These are phyloP conservation scores for Microglena sp. DNA, from an alignment of 139 green algal genomes.

Conservation along the genomic window DNA sequence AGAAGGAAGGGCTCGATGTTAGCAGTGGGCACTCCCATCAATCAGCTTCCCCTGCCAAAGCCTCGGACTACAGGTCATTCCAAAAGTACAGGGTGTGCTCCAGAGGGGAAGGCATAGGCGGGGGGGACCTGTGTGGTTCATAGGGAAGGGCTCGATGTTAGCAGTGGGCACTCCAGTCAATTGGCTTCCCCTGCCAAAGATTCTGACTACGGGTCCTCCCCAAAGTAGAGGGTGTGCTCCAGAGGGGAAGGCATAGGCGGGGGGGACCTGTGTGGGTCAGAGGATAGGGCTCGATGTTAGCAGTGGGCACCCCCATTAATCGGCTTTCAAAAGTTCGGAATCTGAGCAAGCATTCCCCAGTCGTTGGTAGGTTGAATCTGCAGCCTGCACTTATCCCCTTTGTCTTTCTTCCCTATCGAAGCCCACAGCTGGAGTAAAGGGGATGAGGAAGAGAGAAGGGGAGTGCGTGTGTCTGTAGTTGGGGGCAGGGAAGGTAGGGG, in stretches of 20 bases:
- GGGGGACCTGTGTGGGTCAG: slow-evolving; percentile 32
- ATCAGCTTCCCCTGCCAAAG: slow-evolving; percentile 77
- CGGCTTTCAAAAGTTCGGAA: too few relatives aligned
- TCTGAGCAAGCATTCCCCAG: too few relatives aligned
- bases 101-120: too few relatives aligned
- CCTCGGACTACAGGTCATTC: slow-evolving; percentile 48
- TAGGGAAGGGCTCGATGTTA: slow-evolving; percentile 58
- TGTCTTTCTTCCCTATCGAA: too few relatives aligned
- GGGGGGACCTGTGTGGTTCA: slow-evolving; percentile 40
- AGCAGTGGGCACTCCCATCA: slow-evolving; percentile 85
- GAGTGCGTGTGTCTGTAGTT: too few relatives aligned
- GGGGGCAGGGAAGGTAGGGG: too few relatives aligned
- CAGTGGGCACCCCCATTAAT: too few relatives aligned
- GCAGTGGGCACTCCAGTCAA: slow-evolving; percentile 85
- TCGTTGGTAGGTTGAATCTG: too few relatives aligned
- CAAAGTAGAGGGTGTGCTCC: slow-evolving; percentile 29
- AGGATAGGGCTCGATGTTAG: too few relatives aligned
- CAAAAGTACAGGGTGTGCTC: slow-evolving; percentile 27
- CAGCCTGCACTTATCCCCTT: too few relatives aligned
- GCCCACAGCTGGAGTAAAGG: too few relatives aligned
- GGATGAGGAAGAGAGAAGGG: too few relatives aligned
- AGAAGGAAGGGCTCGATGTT: slow-evolving; percentile 67
- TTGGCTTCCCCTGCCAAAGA: slow-evolving; percentile 79
- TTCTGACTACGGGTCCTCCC: slow-evolving; percentile 43
- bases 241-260: slow-evolving; percentile 13